A percentile compares a stretch with the other conserved stretches of the same genome.
Evolutionary conservation across 495 filamentous ascomycete genomes (phyloP).

Genomic region (Penicillium samsonianum): DNA sequence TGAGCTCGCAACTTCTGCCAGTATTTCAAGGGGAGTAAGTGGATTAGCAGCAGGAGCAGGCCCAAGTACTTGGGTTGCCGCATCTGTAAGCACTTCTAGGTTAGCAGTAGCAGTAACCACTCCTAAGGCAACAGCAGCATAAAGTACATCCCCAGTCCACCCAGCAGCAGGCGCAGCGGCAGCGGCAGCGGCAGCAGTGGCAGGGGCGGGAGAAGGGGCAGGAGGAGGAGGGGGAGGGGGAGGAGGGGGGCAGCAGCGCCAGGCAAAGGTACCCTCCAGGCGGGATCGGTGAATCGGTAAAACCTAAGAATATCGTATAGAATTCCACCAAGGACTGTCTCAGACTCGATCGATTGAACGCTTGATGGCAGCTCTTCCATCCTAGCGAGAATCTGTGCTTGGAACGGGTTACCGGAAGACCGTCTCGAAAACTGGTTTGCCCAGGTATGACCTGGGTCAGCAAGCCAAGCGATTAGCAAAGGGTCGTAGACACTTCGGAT

Average conservation of each 20-base stretch:
- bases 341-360: neutral
- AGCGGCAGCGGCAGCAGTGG: neutral
- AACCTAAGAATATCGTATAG: conserved; percentile 1
- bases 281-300: neutral
- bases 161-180: neutral
- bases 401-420: neutral
- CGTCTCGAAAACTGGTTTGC: neutral
- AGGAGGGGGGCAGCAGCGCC: neutral
- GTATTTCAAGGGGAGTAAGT: neutral
- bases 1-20: neutral
- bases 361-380: neutral
- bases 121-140: neutral
- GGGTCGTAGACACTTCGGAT: conserved; percentile 3
- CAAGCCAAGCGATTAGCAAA: neutral
- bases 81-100: neutral
- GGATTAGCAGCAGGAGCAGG: too few species aligned
- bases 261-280: neutral
- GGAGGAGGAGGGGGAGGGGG: neutral
- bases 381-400: neutral
- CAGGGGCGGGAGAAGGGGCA: neutral
- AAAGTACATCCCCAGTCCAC: too few species aligned
- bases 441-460: neutral
- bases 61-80: neutral
- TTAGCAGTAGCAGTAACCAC: neutral
- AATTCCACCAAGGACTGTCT: neutral